Percentiles rank a stretch among this genome's conserved stretches.
phyloP scores from a whole-genome alignment of 257 asterid genomes.

The Misopates orontium region DNA sequence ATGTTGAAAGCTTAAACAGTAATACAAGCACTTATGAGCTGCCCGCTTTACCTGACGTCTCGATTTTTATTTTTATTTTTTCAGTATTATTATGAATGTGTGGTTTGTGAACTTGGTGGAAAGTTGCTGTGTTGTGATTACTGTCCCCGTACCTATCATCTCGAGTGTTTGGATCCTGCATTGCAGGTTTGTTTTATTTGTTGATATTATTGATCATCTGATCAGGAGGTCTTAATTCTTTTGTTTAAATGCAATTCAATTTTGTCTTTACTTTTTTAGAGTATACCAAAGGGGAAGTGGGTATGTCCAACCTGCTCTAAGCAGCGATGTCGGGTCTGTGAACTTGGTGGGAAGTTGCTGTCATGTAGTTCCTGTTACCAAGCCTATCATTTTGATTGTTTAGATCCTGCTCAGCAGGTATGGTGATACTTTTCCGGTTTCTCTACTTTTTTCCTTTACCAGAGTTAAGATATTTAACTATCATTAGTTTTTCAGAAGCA shows the following conservation, averaged over 20 bases:
- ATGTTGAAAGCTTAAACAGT: background rate
- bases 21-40: background rate
- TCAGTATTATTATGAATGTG: conserved; percentile 33
- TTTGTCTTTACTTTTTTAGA: conserved; percentile 17
- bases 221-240: background rate
- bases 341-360: conserved; percentile 56
- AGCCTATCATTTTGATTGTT: conserved; percentile 52
- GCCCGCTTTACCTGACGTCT: background rate
- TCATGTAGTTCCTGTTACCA: conserved; percentile 58
- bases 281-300: conserved; percentile 29
- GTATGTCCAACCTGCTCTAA: conserved; percentile 21
- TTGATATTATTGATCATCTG: background rate
- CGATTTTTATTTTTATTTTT: too few species aligned
- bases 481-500: conserved; percentile 30
- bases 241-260: conserved; percentile 6
- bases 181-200: conserved; percentile 52
- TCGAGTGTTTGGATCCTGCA: conserved; percentile 68
- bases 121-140: conserved; percentile 60
- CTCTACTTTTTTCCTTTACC: conserved; percentile 1
- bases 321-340: conserved; percentile 48
- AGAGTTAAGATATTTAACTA: conserved; percentile 1
- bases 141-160: conserved; percentile 64
- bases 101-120: conserved; percentile 64
- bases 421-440: conserved; percentile 4
- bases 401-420: conserved; percentile 65